phyloP scores from a whole-genome alignment of 257 asterid species.

The Craterostigma plantagineum region DNA sequence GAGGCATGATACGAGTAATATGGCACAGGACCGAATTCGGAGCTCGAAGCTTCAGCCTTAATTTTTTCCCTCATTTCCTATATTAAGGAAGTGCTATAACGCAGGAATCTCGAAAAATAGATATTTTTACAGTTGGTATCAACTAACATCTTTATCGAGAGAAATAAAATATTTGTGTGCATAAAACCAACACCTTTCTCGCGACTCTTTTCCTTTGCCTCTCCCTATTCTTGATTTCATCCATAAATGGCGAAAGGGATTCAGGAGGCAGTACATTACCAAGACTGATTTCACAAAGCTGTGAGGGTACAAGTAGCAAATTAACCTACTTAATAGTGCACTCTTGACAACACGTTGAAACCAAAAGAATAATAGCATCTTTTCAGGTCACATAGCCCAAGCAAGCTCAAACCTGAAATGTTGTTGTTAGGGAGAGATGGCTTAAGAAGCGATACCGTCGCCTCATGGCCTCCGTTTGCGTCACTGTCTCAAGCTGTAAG shows the following conservation, averaged over 20 bases:
- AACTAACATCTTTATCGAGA: neutral
- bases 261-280: constrained; percentile 42
- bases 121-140: neutral
- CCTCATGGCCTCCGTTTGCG: constrained; percentile 78
- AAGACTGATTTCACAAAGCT: constrained; percentile 86
- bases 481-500: constrained; percentile 64
- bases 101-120: constrained; percentile 4
- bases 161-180: constrained; percentile 2
- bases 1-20: constrained; percentile 26
- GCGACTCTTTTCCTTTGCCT: constrained; percentile 68
- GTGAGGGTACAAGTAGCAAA: constrained; percentile 10
- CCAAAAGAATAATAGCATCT: too few relatives aligned
- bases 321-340: too few relatives aligned
- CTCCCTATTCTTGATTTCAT: constrained; percentile 84
- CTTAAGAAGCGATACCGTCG: constrained; percentile 86
- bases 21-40: constrained; percentile 28
- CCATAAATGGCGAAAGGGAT: constrained; percentile 78
- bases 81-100: constrained; percentile 9
- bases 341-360: too few relatives aligned
- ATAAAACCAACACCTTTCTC: constrained; percentile 40
- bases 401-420: constrained; percentile 48
- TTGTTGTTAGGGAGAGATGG: constrained; percentile 86
- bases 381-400: too few relatives aligned
- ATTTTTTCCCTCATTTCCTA: constrained; percentile 65
- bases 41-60: constrained; percentile 52